A percentile compares a stretch with the other conserved stretches of the same genome.
Conservation (phyloP, 2,329 filamentous ascomycete species). For the Orbilia brochopaga region DNA sequence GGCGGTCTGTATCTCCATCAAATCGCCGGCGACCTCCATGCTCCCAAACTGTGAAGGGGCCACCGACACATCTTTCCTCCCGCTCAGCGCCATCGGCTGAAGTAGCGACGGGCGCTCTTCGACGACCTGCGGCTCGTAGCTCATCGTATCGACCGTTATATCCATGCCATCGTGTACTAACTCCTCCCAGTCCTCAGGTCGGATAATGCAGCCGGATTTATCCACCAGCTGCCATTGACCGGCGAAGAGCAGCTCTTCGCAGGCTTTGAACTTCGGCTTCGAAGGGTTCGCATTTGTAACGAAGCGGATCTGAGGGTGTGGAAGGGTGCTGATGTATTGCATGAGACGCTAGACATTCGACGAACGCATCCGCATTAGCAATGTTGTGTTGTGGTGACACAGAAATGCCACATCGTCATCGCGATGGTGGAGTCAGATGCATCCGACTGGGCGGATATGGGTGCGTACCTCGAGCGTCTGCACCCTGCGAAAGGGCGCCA, state of each 20-base stretch:
- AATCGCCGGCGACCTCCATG: constrained; percentile 31
- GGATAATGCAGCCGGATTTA: constrained; percentile 33
- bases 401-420: neutral
- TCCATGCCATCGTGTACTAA: constrained; percentile 42
- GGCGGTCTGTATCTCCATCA: constrained; percentile 29
- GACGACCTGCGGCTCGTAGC: constrained; percentile 7
- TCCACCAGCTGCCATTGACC: constrained; percentile 47
- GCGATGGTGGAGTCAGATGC: too few species aligned
- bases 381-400: neutral
- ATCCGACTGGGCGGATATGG: neutral
- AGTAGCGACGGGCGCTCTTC: constrained; percentile 13
- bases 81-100: constrained; percentile 11
- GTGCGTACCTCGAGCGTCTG: constrained; percentile 32
- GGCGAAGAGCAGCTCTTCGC: constrained; percentile 26
- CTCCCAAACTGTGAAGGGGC: constrained; percentile 2
- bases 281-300: constrained; percentile 23
- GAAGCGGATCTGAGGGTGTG: constrained; percentile 40
- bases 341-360: constrained; percentile 25
- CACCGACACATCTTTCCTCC: neutral
- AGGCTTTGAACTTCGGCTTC: constrained; percentile 24
- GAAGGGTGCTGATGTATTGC: constrained; percentile 34
- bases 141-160: constrained; percentile 33
- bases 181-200: constrained; percentile 43
- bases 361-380: neutral
- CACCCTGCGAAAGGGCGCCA: constrained; percentile 39